Conservation (phyloP, 352 stramenopile genomes). For the Thalassiosira ordinaria region DNA sequence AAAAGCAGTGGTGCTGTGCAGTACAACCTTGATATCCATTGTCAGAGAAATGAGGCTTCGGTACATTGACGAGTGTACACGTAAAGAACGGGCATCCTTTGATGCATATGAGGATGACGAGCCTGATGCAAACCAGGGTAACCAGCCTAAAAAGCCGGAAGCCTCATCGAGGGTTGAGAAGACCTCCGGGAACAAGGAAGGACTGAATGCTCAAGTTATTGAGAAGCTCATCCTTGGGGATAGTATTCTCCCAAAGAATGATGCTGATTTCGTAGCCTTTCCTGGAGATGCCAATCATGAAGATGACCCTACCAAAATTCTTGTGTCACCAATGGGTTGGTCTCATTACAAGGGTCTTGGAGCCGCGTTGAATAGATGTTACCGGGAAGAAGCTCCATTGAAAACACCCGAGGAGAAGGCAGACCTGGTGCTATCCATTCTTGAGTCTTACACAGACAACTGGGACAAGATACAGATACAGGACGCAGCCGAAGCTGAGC, state of each 20-base stretch:
- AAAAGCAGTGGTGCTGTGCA: slow-evolving; percentile 58
- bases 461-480: slow-evolving; percentile 79
- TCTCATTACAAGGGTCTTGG: slow-evolving; percentile 68
- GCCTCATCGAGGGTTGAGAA: slow-evolving; percentile 19
- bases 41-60: slow-evolving; percentile 73
- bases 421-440: slow-evolving; percentile 56
- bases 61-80: slow-evolving; percentile 75
- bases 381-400: slow-evolving; percentile 39
- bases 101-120: slow-evolving; percentile 73
- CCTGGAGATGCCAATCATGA: slow-evolving; percentile 36
- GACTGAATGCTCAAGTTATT: slow-evolving; percentile 63
- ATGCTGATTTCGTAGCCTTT: slow-evolving; percentile 67
- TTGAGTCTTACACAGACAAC: slow-evolving; percentile 76
- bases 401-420: slow-evolving; percentile 50
- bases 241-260: slow-evolving; percentile 62
- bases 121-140: slow-evolving; percentile 10
- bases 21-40: slow-evolving; percentile 55
- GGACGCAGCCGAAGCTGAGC: slow-evolving; percentile 74
- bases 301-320: slow-evolving; percentile 27
- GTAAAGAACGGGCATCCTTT: slow-evolving; percentile 74
- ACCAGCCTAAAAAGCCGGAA: slow-evolving; percentile 18
- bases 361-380: slow-evolving; percentile 57
- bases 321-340: slow-evolving; percentile 61
- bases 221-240: slow-evolving; percentile 81
- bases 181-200: slow-evolving; percentile 36